A percentile compares a stretch with the other conserved stretches of the same genome.
Evolutionary conservation across 192 early-diverging fungal genomes (phyloP).

Genomic region (Paraglomus occultum): DNA sequence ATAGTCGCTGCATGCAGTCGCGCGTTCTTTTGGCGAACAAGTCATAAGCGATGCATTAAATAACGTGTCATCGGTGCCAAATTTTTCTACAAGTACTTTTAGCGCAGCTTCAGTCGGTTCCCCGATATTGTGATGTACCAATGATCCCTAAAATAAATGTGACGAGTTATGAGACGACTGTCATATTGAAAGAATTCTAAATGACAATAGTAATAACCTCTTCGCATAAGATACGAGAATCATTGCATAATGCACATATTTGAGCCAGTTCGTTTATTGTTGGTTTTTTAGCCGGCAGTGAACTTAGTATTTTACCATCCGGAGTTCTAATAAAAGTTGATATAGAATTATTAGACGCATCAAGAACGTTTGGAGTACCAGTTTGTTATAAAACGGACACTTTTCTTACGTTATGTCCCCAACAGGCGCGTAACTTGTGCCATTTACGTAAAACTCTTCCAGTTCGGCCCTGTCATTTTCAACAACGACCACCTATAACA

Average conservation of each 20-base stretch:
- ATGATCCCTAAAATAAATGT: constrained; percentile 31
- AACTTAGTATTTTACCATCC: constrained; percentile 46
- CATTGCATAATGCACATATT: constrained; percentile 89
- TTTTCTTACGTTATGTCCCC: constrained; percentile 51
- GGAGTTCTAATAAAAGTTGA: constrained; percentile 36
- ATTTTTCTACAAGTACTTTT: constrained; percentile 89
- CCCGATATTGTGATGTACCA: constrained; percentile 75
- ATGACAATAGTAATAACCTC: constrained; percentile 43
- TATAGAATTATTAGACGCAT: background rate
- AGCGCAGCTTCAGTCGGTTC: constrained; percentile 99
- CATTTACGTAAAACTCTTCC: constrained; percentile 76
- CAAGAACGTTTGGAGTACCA: background rate
- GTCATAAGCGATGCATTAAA: constrained; percentile 60
- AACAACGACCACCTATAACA: constrained; percentile 45
- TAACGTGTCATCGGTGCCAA: constrained; percentile 69
- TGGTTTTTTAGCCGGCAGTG: constrained; percentile 53
- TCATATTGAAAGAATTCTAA: background rate
- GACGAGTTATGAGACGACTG: background rate
- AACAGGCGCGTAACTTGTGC: constrained; percentile 83
- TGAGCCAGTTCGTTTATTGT: constrained; percentile 72
- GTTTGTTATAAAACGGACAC: background rate
- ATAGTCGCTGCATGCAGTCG: constrained; percentile 73
- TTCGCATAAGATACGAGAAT: constrained; percentile 82
- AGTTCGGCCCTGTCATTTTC: constrained; percentile 47
- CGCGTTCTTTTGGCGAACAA: constrained; percentile 55